These are phyloP conservation scores for Peronosclerospora sorghi DNA, from an alignment of 352 stramenopile species.

Conservation along the genomic window DNA sequence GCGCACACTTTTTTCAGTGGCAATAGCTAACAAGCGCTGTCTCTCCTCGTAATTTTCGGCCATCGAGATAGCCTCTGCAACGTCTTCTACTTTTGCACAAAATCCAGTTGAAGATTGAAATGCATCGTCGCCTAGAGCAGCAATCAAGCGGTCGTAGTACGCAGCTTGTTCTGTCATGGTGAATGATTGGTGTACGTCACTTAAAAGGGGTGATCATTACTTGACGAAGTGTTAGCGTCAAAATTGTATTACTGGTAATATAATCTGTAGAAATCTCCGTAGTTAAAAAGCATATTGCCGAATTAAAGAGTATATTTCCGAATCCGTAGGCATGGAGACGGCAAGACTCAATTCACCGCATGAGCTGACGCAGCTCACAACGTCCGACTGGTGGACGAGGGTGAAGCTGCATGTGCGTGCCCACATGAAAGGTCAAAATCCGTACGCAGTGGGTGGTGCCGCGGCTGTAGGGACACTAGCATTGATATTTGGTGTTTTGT, in stretches of 20 bases:
- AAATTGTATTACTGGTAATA: too few relatives aligned
- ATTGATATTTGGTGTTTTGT: conserved; percentile 36
- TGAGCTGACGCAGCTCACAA: too few relatives aligned
- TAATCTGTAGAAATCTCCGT: too few relatives aligned
- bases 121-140: conserved; percentile 42
- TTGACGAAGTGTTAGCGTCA: too few relatives aligned
- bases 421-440: conserved; percentile 24
- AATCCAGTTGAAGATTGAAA: conserved; percentile 24
- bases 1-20: conserved; percentile 46
- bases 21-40: conserved; percentile 26
- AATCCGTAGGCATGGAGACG: too few relatives aligned
- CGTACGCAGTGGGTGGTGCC: conserved; percentile 35
- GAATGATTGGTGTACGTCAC: conserved; percentile 2
- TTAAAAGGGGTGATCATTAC: background rate
- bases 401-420: background rate
- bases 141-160: conserved; percentile 54
- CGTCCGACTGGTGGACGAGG: background rate
- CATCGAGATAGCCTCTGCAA: conserved; percentile 13
- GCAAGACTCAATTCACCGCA: too few relatives aligned
- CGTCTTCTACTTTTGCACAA: conserved; percentile 26
- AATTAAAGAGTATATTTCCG: too few relatives aligned
- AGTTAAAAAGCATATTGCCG: too few relatives aligned
- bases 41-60: conserved; percentile 18
- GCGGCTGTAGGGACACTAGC: conserved; percentile 37
- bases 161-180: conserved; percentile 12